These are phyloP conservation scores for Bruguiera parviflora DNA, from an alignment of 345 rosid species.

Conservation along the genomic window DNA sequence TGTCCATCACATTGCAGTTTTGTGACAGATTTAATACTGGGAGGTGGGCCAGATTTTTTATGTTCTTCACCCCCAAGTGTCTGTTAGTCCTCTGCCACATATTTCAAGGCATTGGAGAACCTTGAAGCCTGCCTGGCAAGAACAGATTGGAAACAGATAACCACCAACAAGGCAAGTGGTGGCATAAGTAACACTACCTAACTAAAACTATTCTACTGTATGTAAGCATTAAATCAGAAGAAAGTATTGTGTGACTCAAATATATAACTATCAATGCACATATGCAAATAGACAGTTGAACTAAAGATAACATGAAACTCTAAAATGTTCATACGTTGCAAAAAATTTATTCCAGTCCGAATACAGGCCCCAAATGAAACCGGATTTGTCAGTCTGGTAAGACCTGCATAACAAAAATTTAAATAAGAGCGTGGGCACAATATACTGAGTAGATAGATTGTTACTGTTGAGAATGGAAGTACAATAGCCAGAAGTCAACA, in stretches of 20 bases:
- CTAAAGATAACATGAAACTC: too few species aligned
- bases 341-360: slow-evolving; percentile 67
- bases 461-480: too few species aligned
- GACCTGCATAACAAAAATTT: slow-evolving; percentile 38
- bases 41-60: slow-evolving; percentile 70
- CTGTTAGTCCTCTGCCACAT: slow-evolving; percentile 94
- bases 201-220: too few species aligned
- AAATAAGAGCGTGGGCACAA: too few species aligned
- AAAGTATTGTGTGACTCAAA: too few species aligned
- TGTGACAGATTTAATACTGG: slow-evolving; percentile 69
- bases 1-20: slow-evolving; percentile 80
- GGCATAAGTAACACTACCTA: too few species aligned
- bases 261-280: too few species aligned
- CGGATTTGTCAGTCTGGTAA: slow-evolving; percentile 75
- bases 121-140: slow-evolving; percentile 53
- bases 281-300: too few species aligned
- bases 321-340: slow-evolving; percentile 48
- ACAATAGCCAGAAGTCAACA: too few species aligned
- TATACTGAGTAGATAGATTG: too few species aligned
- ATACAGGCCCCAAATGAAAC: slow-evolving; percentile 89
- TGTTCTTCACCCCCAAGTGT: slow-evolving; percentile 78
- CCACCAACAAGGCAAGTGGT: too few species aligned
- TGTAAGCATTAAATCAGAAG: too few species aligned
- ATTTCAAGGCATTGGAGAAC: slow-evolving; percentile 76
- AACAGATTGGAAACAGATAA: background rate